phyloP scores from a whole-genome alignment of 108 stramenopile species.

The Parietichytrium sp. region DNA sequence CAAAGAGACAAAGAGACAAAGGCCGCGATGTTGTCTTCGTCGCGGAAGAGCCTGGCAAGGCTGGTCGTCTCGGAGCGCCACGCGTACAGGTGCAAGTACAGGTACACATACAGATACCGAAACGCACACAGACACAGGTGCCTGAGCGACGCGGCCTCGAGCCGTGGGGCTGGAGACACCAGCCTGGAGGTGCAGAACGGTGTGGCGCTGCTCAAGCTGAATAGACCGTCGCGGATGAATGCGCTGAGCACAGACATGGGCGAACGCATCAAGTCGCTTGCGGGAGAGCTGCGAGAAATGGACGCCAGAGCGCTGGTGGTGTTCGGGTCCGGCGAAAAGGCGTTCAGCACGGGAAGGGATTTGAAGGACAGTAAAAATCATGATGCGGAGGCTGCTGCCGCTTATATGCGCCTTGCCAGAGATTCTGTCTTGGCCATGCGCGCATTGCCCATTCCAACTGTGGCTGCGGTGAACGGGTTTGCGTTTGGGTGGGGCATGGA shows the following conservation, averaged over 20 bases:
- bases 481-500: slow-evolving; percentile 43
- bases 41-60: no score
- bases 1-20: no score
- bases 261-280: neutral
- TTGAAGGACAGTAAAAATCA: slow-evolving; percentile 25
- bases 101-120: no score
- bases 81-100: no score
- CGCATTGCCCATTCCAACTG: neutral
- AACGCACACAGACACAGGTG: no score
- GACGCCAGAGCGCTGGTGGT: neutral
- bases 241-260: slow-evolving; percentile 19
- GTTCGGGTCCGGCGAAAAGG: neutral
- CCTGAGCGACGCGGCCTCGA: no score
- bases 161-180: no score
- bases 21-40: no score
- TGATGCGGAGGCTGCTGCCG: neutral
- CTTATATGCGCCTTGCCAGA: neutral
- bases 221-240: slow-evolving; percentile 1
- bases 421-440: neutral
- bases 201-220: no score
- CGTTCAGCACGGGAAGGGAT: slow-evolving; percentile 14
- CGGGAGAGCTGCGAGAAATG: neutral
- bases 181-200: no score
- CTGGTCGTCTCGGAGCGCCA: no score
- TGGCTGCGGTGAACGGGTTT: slow-evolving; percentile 33